Evolutionary conservation across 75 land plant genomes (phyloP), one percentile per base, ranked within the genome.

Genomic region (Selaginella tamariscina): DNA sequence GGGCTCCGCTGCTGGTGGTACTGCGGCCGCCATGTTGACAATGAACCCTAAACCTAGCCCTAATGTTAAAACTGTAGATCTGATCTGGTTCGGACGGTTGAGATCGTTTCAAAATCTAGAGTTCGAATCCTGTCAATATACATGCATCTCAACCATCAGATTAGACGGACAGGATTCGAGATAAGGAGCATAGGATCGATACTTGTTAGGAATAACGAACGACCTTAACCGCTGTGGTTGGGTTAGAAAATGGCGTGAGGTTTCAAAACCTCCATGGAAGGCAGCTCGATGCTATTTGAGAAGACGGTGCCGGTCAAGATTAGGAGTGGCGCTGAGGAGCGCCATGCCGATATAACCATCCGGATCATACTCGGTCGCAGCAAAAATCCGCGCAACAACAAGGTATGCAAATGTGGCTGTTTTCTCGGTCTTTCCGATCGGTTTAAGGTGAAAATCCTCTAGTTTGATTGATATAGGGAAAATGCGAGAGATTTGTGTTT

Each of bases 341-440:
- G 75, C 22, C 79, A 74, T 30, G 68, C 71, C 66, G 75, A 77
- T 29, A 67, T 77, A 18, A 77, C 79, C 39, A 68, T 74, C 29
- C 33, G 79, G 65, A 73, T 77, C 32, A 68, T 77, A 15, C 68
- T 77, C 75, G 79, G 79, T 0, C 44, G 72, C 13, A 77, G 79
- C 63, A 77, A 77, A 33, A 13, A 70, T 64, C 79, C 72, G 24
- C 67, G 79, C 32, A 56, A 69, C 23, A 77, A 67, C 69, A 77
- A 77, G 76, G 79, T 75, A 55, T n/a, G n/a, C n/a, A 27, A 59
- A 15, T 55, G 30, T 70, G 11, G 70, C 24, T 27, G 28, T 65
- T 71, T 32, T 0, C n/a, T 29, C n/a, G 21, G 27, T 1, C 23
- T 22, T 27, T 57, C 18, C 15, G n/a, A n/a, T n/a, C n/a, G n/a